Conservation (phyloP, 108 stramenopile genomes). For the Pseudonitzschia multiseries region DNA sequence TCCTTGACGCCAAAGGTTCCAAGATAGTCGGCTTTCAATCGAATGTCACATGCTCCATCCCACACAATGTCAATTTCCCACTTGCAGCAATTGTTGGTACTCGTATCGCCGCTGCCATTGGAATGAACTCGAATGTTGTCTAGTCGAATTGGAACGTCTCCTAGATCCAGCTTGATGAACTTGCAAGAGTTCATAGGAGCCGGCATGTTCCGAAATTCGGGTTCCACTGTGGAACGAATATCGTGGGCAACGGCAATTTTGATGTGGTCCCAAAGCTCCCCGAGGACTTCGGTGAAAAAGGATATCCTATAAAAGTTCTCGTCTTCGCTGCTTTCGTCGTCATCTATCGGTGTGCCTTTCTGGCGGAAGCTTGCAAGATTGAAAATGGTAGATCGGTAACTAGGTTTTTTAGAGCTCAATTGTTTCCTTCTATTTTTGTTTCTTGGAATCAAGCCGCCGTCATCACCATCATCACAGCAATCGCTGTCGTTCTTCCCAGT, state of each 20-base stretch:
- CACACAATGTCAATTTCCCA: constrained; percentile 63
- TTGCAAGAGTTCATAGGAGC: constrained; percentile 48
- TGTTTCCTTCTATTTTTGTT: too few species aligned
- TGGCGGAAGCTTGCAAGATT: too few species aligned
- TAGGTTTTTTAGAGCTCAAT: too few species aligned
- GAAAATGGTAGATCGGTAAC: too few species aligned
- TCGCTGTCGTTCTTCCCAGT: too few species aligned
- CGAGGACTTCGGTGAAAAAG: too few species aligned
- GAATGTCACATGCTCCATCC: constrained; percentile 64
- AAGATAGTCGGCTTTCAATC: constrained; percentile 50
- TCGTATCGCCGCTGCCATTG: not conserved
- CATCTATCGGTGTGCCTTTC: too few species aligned
- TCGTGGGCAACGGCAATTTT: constrained; percentile 43
- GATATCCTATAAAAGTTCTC: too few species aligned
- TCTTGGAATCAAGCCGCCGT: too few species aligned
- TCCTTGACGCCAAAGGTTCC: constrained; percentile 51
- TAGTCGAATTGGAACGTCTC: constrained; percentile 50
- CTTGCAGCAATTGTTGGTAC: constrained; percentile 21
- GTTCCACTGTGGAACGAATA: constrained; percentile 55
- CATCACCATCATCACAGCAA: too few species aligned
- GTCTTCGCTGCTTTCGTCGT: too few species aligned
- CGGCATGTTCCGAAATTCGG: constrained; percentile 43
- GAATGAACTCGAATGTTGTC: constrained; percentile 58
- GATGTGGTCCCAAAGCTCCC: constrained; percentile 48
- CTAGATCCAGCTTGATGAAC: constrained; percentile 67